A percentile compares a stretch with the other conserved stretches of the same genome.
Conservation (phyloP, 2,329 filamentous ascomycete genomes). For the Hypoxylon sp. region DNA sequence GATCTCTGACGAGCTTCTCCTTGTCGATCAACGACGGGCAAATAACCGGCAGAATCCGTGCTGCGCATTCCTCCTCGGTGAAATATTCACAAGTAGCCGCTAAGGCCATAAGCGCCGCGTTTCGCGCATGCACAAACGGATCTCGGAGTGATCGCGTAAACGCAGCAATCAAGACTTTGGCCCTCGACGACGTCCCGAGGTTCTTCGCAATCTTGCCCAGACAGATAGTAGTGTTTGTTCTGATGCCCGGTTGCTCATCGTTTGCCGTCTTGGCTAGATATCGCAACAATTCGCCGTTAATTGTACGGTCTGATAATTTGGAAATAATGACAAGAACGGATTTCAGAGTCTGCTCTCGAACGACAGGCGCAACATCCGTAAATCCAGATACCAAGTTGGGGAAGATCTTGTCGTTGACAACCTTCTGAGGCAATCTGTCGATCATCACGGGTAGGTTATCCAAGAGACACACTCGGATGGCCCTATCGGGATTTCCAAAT, state of each 20-base stretch:
- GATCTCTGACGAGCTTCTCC: conserved; percentile 93
- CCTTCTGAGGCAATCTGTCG: conserved; percentile 85
- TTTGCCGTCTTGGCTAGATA: conserved; percentile 96
- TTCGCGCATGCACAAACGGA: conserved; percentile 93
- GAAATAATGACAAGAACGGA: conserved; percentile 87
- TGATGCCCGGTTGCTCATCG: conserved; percentile 95
- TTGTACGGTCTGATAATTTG: conserved; percentile 90
- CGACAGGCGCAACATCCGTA: conserved; percentile 88
- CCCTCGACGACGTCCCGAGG: conserved; percentile 79
- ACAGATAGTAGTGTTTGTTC: conserved; percentile 98
- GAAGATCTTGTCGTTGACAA: conserved; percentile 97
- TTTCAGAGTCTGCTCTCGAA: conserved; percentile 95
- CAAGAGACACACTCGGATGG: conserved; percentile 88
- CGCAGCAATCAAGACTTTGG: conserved; percentile 92
- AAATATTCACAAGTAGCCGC: conserved; percentile 88
- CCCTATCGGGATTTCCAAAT: conserved; percentile 91
- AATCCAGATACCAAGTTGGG: conserved; percentile 97
- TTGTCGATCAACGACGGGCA: conserved; percentile 91
- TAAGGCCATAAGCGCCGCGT: conserved; percentile 87
- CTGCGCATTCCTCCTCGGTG: conserved; percentile 88
- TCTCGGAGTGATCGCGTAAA: conserved; percentile 91
- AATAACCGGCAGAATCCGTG: conserved; percentile 83
- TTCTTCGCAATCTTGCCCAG: conserved; percentile 95
- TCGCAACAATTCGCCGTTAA: conserved; percentile 92
- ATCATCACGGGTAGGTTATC: conserved; percentile 93